These are phyloP conservation scores for Fonsecaea pugnacius DNA, from an alignment of 2,329 filamentous ascomycete species.

Conservation along the genomic window DNA sequence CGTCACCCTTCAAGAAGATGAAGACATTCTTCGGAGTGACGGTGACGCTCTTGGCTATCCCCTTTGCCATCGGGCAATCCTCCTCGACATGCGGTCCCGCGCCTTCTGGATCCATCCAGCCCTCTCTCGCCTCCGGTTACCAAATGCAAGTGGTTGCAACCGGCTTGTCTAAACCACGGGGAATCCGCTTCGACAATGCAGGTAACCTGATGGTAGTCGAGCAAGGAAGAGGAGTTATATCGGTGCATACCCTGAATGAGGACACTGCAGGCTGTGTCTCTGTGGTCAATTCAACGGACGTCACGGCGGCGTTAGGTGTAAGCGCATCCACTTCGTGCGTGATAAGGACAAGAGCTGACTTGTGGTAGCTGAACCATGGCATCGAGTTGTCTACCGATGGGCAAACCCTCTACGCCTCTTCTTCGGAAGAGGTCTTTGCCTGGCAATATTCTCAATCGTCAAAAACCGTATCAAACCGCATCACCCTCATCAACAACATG, in stretches of 20 bases:
- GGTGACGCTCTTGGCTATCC: slow-evolving; percentile 11
- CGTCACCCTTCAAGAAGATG: background rate
- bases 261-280: slow-evolving; percentile 41
- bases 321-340: slow-evolving; percentile 15
- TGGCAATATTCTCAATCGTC: slow-evolving; percentile 67
- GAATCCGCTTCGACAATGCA: slow-evolving; percentile 53
- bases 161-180: slow-evolving; percentile 51
- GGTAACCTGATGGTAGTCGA: slow-evolving; percentile 58
- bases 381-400: slow-evolving; percentile 56
- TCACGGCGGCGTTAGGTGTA: slow-evolving; percentile 31
- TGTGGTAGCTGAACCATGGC: slow-evolving; percentile 53
- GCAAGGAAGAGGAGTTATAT: slow-evolving; percentile 44
- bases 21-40: background rate
- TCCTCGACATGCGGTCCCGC: slow-evolving; percentile 32
- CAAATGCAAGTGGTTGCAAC: slow-evolving; percentile 53
- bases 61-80: slow-evolving; percentile 24
- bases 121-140: slow-evolving; percentile 38
- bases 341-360: slow-evolving; percentile 15
- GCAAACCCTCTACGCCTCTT: slow-evolving; percentile 60
- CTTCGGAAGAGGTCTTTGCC: slow-evolving; percentile 61
- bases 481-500: slow-evolving; percentile 67
- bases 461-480: slow-evolving; percentile 52
- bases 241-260: slow-evolving; percentile 45
- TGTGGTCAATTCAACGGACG: slow-evolving; percentile 29
- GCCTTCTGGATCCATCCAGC: slow-evolving; percentile 35